Conservation (phyloP, 2,329 filamentous ascomycete species). For the Phyllosticta capitalensis region DNA sequence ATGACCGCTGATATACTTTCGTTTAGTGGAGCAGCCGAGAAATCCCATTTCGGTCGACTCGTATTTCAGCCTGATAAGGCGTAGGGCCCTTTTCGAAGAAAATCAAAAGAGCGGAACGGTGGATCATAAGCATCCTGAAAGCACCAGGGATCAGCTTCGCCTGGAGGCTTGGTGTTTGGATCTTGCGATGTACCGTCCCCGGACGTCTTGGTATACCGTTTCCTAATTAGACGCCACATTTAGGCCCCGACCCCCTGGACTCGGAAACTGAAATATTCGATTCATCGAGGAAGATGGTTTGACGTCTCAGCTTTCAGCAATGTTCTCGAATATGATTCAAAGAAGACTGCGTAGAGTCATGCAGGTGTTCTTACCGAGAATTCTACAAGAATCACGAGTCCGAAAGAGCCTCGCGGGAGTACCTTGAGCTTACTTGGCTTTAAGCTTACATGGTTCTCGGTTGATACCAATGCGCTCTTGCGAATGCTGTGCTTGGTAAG, state of each 20-base stretch:
- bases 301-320: no score
- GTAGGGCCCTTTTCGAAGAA: background rate
- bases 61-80: no score
- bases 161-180: background rate
- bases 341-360: no score
- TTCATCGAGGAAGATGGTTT: no score
- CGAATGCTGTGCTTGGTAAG: background rate
- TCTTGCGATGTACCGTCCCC: background rate
- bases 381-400: no score
- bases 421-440: background rate
- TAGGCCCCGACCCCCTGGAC: background rate
- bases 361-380: no score
- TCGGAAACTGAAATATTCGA: no score
- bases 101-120: background rate
- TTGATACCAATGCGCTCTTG: background rate
- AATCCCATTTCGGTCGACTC: background rate
- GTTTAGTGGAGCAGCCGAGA: background rate
- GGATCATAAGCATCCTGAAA: background rate
- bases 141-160: background rate
- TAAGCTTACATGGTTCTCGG: background rate
- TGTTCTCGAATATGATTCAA: no score
- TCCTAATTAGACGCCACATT: background rate
- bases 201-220: background rate
- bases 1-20: background rate
- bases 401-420: no score